These are phyloP conservation scores for Saturnispora hagleri DNA, from an alignment of 805 yeast species.

Conservation along the genomic window DNA sequence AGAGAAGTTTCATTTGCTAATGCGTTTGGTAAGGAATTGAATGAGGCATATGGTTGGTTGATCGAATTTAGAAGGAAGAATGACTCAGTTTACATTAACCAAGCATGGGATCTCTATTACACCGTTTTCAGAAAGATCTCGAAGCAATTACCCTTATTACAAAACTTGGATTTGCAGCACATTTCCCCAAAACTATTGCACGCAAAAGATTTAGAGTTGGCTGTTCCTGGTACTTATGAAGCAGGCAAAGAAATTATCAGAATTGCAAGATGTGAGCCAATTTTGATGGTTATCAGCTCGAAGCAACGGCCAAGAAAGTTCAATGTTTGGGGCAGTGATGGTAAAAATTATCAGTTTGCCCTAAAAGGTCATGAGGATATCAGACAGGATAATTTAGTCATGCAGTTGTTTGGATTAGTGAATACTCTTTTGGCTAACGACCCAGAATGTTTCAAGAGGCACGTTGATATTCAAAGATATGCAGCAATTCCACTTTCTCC, in stretches of 20 bases:
- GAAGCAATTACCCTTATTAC: slow-evolving; percentile 79
- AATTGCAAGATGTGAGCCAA: slow-evolving; percentile 71
- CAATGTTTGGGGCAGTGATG: slow-evolving; percentile 79
- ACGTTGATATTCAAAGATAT: slow-evolving; percentile 82
- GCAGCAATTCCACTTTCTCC: slow-evolving; percentile 96
- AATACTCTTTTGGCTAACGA: slow-evolving; percentile 83
- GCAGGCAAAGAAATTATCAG: slow-evolving; percentile 74
- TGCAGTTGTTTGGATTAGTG: slow-evolving; percentile 95
- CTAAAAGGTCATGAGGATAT: slow-evolving; percentile 97
- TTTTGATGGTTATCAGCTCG: slow-evolving; percentile 79
- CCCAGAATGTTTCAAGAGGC: slow-evolving; percentile 93
- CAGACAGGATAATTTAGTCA: slow-evolving; percentile 92
- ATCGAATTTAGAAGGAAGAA: slow-evolving; percentile 74
- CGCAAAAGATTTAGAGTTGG: slow-evolving; percentile 72
- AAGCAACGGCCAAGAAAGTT: slow-evolving; percentile 92
- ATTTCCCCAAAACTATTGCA: slow-evolving; percentile 85
- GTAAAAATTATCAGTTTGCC: slow-evolving; percentile 73
- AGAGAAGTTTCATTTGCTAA: slow-evolving; percentile 89
- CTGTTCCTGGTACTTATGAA: slow-evolving; percentile 88
- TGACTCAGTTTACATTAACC: slow-evolving; percentile 82
- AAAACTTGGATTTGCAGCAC: slow-evolving; percentile 79
- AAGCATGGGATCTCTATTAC: slow-evolving; percentile 96
- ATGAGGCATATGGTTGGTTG: slow-evolving; percentile 92
- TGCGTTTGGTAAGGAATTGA: slow-evolving; percentile 86
- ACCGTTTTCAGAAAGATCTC: slow-evolving; percentile 87